Base-by-base conservation (phyloP, 768 basidiomycete species). In the Kwoniella sp. region DNA sequence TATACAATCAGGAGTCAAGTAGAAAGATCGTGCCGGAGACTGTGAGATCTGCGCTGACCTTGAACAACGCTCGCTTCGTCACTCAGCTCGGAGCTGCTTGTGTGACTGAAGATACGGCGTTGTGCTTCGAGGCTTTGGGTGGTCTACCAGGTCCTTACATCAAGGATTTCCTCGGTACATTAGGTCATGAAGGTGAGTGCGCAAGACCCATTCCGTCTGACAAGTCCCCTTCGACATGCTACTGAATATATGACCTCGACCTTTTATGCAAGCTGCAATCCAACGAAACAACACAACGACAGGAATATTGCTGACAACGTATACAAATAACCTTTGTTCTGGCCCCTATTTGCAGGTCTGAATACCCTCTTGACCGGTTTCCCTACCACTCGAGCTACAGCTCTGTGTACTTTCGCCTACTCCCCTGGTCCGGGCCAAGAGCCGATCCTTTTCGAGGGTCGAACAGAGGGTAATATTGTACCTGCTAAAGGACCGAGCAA, bases 61-160 rank as follows among this genome's bases (percentile, higher is more conserved):
- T n/a, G n/a, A n/a, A n/a, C n/a, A n/a, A n/a, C n/a, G n/a, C n/a
- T n/a, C n/a, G n/a, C n/a, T n/a, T 15, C 9, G 7, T 37, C 34
- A 37, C 5, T 37, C 53, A 75, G 77, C 77, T 80, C 25, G 79
- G 76, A 3, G 69, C 76, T 45, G 74, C 76, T 7, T 76, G 73
- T 53, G 74, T 81, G 0, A 79, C 78, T 3, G 79, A 99, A 82
- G 96, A 99, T 78, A 99, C 96, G 0, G 93, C 96, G 0, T 86
- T 99, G 5, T 91, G 89, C 70, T 98, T 92, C 75, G 86, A 88
- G 66, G 93, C 96, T 0, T 83, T 98, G 20, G 86, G 88, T 22
- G 95, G 93, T 0, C 86, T 99, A 2, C 96, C 96, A 1, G 96
- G 96, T 0, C 95, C 95, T 0, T 99, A 95, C 82, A 94, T 99